Percentiles rank a stretch among this genome's conserved stretches.
These are phyloP conservation scores for Magnaporthiopsis rhizophila DNA, from an alignment of 2,329 filamentous ascomycete genomes.

Conservation along the genomic window DNA sequence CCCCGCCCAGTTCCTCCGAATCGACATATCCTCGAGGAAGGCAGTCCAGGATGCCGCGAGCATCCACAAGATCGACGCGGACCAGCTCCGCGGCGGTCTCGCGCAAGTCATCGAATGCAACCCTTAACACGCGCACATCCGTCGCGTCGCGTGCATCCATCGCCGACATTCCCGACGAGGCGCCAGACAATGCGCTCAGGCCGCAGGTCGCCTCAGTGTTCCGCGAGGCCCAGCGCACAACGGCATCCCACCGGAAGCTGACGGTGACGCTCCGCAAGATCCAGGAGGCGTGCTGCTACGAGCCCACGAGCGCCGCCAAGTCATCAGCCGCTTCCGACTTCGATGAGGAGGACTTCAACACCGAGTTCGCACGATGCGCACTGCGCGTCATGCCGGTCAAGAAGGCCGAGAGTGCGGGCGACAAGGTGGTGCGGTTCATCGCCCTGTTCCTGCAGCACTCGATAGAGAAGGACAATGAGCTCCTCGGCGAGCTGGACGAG, in stretches of 20 bases:
- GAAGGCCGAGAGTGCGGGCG: slow-evolving; percentile 83
- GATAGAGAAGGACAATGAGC: slow-evolving; percentile 61
- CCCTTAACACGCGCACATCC: slow-evolving; percentile 32
- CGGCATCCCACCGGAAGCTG: slow-evolving; percentile 82
- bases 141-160: slow-evolving; percentile 39
- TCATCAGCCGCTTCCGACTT: slow-evolving; percentile 53
- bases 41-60: slow-evolving; percentile 28
- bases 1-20: background rate
- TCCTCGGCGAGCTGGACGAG: slow-evolving; percentile 56
- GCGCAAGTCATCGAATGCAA: slow-evolving; percentile 30
- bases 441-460: slow-evolving; percentile 76
- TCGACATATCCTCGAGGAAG: background rate
- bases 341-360: slow-evolving; percentile 79
- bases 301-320: slow-evolving; percentile 45
- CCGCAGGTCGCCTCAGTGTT: slow-evolving; percentile 66
- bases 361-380: slow-evolving; percentile 76
- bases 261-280: slow-evolving; percentile 82
- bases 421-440: slow-evolving; percentile 77
- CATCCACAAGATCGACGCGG: slow-evolving; percentile 37
- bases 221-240: slow-evolving; percentile 78
- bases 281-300: slow-evolving; percentile 75
- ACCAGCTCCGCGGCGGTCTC: slow-evolving; percentile 31
- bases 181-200: slow-evolving; percentile 62
- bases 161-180: slow-evolving; percentile 59
- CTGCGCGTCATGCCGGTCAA: slow-evolving; percentile 77